Evolutionary conservation across 2,329 filamentous ascomycete species (phyloP).

Genomic region (Gnomoniopsis sp.): DNA sequence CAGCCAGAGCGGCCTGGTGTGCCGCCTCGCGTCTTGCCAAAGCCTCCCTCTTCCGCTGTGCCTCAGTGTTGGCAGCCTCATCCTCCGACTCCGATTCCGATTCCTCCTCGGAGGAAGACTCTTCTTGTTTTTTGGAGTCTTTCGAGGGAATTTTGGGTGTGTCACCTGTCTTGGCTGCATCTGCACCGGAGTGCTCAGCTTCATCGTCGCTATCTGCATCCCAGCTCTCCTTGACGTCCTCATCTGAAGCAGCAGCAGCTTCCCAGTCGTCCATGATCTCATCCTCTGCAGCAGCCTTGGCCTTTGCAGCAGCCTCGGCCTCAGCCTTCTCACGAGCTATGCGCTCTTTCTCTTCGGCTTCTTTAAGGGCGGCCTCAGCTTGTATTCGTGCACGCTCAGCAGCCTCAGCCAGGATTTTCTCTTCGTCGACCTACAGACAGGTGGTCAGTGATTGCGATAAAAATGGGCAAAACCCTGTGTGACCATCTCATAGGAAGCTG

Average conservation of each 20-base stretch:
- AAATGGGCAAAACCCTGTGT: too few species aligned
- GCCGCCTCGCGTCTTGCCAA: constrained; percentile 85
- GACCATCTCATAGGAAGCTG: too few species aligned
- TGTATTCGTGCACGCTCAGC: constrained; percentile 67
- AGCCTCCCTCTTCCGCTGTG: constrained; percentile 80
- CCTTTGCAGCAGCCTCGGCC: constrained; percentile 51
- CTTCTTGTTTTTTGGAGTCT: constrained; percentile 37
- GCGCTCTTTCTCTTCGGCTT: constrained; percentile 19
- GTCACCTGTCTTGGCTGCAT: constrained; percentile 36
- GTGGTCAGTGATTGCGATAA: neutral
- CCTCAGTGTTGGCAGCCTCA: constrained; percentile 63
- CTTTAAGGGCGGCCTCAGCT: constrained; percentile 58
- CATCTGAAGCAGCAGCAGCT: constrained; percentile 70
- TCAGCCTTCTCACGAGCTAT: constrained; percentile 51
- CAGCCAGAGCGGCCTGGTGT: constrained; percentile 86
- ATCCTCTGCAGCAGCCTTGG: constrained; percentile 54
- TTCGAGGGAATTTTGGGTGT: constrained; percentile 21
- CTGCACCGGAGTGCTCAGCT: constrained; percentile 30
- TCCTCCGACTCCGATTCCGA: constrained; percentile 55
- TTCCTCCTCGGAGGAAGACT: constrained; percentile 60
- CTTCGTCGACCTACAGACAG: constrained; percentile 62
- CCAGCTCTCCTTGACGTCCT: constrained; percentile 90
- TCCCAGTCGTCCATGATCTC: constrained; percentile 73
- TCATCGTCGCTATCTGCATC: constrained; percentile 81
- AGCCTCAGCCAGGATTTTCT: constrained; percentile 73